These are phyloP conservation scores for Podaxis sp. DNA, from an alignment of 768 basidiomycete genomes.

Conservation along the genomic window DNA sequence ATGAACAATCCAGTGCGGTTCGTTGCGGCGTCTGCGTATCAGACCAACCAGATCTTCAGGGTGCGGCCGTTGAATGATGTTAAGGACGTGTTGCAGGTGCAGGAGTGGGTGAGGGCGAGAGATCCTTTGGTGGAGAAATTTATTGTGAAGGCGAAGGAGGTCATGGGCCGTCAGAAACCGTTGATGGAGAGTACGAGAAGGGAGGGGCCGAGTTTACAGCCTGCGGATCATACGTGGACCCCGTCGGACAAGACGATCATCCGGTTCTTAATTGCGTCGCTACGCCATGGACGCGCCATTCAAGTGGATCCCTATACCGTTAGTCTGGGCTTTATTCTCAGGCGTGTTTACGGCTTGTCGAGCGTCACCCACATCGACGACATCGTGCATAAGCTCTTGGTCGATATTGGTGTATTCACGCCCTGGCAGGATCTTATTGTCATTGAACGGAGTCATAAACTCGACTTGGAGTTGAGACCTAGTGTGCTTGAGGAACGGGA, in stretches of 20 bases:
- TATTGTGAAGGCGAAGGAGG: slow-evolving; percentile 38
- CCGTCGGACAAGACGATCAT: slow-evolving; percentile 53
- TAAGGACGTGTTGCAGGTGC: slow-evolving; percentile 43
- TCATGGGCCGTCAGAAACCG: slow-evolving; percentile 29
- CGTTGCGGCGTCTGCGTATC: slow-evolving; percentile 44
- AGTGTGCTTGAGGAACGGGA: slow-evolving; percentile 21
- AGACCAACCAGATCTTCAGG: slow-evolving; percentile 45
- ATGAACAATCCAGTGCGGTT: slow-evolving; percentile 52
- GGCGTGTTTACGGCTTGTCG: slow-evolving; percentile 38
- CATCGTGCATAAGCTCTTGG: slow-evolving; percentile 32
- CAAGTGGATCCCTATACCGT: slow-evolving; percentile 64
- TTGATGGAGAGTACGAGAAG: slow-evolving; percentile 29
- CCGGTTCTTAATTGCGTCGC: slow-evolving; percentile 49
- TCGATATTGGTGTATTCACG: slow-evolving; percentile 68
- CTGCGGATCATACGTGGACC: slow-evolving; percentile 38
- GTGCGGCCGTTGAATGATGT: slow-evolving; percentile 63
- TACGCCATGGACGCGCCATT: slow-evolving; percentile 40
- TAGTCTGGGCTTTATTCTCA: slow-evolving; percentile 52
- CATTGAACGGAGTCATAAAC: slow-evolving; percentile 28
- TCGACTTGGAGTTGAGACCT: slow-evolving; percentile 26
- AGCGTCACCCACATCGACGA: slow-evolving; percentile 32
- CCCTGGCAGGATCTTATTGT: slow-evolving; percentile 71
- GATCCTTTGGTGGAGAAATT: slow-evolving; percentile 44
- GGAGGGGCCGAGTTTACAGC: slow-evolving; percentile 13
- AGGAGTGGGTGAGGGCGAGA: slow-evolving; percentile 38